Conservation (phyloP, 345 rosid species). For the Cardamine resedifolia region DNA sequence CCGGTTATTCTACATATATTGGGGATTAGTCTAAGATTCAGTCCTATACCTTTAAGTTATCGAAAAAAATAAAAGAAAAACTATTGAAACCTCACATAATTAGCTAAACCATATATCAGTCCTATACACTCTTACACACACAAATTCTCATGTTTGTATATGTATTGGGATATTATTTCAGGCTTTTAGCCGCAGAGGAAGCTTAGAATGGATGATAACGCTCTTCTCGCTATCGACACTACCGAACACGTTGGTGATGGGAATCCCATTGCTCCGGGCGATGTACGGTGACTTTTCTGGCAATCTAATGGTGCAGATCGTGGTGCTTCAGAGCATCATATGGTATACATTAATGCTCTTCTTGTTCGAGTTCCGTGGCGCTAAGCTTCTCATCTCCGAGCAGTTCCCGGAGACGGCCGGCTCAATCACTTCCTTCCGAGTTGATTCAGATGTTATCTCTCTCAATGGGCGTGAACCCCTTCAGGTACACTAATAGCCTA, state of each 20-base stretch:
- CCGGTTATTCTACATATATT: background rate
- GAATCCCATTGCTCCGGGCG: conserved; percentile 76
- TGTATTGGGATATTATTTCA: background rate
- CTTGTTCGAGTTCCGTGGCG: conserved; percentile 80
- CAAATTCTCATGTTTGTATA: background rate
- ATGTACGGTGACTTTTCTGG: conserved; percentile 87
- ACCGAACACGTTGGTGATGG: conserved; percentile 86
- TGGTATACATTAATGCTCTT: conserved; percentile 88
- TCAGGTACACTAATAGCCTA: conserved; percentile 20
- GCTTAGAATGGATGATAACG: conserved; percentile 80
- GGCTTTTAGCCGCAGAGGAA: conserved; percentile 52
- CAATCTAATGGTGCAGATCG: conserved; percentile 75
- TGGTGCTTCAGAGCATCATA: conserved; percentile 74
- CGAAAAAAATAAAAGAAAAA: too few species aligned
- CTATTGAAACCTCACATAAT: background rate
- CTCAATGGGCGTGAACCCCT: conserved; percentile 74
- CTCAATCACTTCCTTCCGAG: conserved; percentile 71
- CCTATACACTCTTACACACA: background rate
- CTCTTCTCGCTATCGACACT: conserved; percentile 77
- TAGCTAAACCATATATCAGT: background rate
- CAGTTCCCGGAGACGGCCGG: conserved; percentile 86
- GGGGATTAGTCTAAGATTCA: too few species aligned
- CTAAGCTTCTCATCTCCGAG: conserved; percentile 66
- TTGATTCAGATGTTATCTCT: conserved; percentile 77
- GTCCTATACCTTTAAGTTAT: too few species aligned